Evolutionary conservation across 768 basidiomycete genomes (phyloP), one percentile per base, ranked within the genome.

Genomic region (Cantharellus anzutake): DNA sequence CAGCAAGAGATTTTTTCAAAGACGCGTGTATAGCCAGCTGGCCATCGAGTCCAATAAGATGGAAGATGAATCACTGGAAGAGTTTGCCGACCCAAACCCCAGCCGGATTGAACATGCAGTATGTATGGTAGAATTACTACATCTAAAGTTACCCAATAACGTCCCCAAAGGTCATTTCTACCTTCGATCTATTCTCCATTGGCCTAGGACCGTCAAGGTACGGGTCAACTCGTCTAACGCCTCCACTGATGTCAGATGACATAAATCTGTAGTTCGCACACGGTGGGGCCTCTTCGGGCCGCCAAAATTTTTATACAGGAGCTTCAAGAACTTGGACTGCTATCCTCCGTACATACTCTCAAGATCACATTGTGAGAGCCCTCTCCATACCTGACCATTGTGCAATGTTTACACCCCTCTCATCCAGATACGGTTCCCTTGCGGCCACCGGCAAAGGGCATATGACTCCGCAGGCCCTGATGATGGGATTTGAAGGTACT

Each of bases 161-260:
- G 7, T 11, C 35, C 35, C 38, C 35, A 7, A 14, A 55, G 3
- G 91, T 93, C 63, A 92, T 94, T 59, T 90, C 87, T 1, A 82
- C 91, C 0, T 94, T 93, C 67, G 92, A 96, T 70, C 74, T 94
- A 58, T 93, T 94, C 73, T 86, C 83, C 65, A 85, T 93, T 63
- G 91, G 91, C 48, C 65, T 70, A 5, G 70, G 70, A 35, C 70
- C 62, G 14, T 63, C 61, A 51, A 61, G 86, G 86, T 84, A 64
- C 63, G 20, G 80, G 69, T 2, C n/a, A 4, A 48, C 16, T 11
- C 50, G 2, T 61, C 16, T 57, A 14, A 5, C 39, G 5, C 56
- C 16, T 39, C 5, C 41, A 57, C 14, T 40, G 7, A 5, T 41
- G 5, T 41, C 42, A 14, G 35, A 5, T 5, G 16, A 41, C 41